phyloP scores from a whole-genome alignment of 345 rosid species.

The Sisymbrium altissimum region DNA sequence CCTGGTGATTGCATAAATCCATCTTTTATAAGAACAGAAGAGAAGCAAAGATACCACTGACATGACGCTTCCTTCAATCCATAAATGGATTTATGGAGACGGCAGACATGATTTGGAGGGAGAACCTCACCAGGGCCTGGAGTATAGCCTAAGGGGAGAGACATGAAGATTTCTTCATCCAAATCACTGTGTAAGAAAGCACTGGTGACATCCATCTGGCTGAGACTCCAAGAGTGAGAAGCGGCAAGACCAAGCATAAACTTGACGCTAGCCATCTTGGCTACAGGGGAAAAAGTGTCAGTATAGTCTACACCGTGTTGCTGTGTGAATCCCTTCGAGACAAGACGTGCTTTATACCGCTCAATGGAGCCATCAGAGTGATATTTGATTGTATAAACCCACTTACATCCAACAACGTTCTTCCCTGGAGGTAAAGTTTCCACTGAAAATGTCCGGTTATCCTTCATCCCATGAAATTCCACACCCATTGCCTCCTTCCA shows the following conservation, averaged over 20 bases:
- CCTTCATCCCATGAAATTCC: background rate
- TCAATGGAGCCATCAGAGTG: background rate
- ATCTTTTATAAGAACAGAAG: fast-evolving
- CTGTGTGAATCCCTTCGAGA: background rate
- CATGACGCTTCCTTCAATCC: background rate
- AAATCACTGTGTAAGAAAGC: background rate
- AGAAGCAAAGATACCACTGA: background rate
- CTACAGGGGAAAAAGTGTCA: background rate
- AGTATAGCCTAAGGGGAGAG: background rate
- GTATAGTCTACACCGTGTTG: background rate
- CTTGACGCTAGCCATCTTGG: background rate
- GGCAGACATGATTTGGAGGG: background rate
- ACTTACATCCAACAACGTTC: background rate
- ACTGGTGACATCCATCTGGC: background rate
- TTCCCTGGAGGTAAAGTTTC: background rate
- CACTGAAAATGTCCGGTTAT: background rate
- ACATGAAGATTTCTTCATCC: background rate
- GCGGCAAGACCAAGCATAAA: background rate
- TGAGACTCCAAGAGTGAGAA: background rate
- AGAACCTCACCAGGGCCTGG: background rate
- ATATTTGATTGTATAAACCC: background rate
- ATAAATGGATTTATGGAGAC: background rate
- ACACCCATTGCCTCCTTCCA: background rate
- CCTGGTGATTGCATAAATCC: background rate
- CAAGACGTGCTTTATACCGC: background rate